Conservation (phyloP, 768 basidiomycete genomes). For the Aureoboletus auriporus region DNA sequence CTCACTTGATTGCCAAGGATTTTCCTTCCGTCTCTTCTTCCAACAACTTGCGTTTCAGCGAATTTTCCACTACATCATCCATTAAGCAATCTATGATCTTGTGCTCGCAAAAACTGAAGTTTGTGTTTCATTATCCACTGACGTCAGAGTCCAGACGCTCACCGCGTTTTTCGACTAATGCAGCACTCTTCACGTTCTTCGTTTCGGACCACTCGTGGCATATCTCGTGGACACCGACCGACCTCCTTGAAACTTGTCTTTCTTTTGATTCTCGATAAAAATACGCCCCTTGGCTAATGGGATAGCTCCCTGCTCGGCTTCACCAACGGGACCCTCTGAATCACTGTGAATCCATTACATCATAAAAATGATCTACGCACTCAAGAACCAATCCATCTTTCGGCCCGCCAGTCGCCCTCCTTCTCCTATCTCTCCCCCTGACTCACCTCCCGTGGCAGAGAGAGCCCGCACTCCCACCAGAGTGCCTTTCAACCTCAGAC, state of each 20-base stretch:
- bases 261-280: constrained; percentile 11
- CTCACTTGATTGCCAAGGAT: constrained; percentile 8
- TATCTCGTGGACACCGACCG: constrained; percentile 66
- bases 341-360: constrained; percentile 8
- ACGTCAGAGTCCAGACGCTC: not conserved
- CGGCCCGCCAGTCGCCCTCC: constrained; percentile 60
- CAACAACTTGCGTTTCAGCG: not conserved
- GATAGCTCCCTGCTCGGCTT: constrained; percentile 32
- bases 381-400: constrained; percentile 66
- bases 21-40: constrained; percentile 8
- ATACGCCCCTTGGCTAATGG: constrained; percentile 32
- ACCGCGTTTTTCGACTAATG: not conserved
- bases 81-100: constrained; percentile 52
- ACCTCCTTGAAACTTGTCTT: constrained; percentile 59
- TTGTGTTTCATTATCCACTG: not conserved
- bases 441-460: constrained; percentile 38
- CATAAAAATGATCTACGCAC: constrained; percentile 53
- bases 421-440: constrained; percentile 45
- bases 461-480: constrained; percentile 52
- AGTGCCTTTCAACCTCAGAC: constrained; percentile 57
- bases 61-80: constrained; percentile 5
- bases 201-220: constrained; percentile 56
- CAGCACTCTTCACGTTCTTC: constrained; percentile 44
- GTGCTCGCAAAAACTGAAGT: constrained; percentile 34
- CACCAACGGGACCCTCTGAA: constrained; percentile 7